These are phyloP conservation scores for Erodium moschatum DNA, from an alignment of 441 rosid species.

Conservation along the genomic window DNA sequence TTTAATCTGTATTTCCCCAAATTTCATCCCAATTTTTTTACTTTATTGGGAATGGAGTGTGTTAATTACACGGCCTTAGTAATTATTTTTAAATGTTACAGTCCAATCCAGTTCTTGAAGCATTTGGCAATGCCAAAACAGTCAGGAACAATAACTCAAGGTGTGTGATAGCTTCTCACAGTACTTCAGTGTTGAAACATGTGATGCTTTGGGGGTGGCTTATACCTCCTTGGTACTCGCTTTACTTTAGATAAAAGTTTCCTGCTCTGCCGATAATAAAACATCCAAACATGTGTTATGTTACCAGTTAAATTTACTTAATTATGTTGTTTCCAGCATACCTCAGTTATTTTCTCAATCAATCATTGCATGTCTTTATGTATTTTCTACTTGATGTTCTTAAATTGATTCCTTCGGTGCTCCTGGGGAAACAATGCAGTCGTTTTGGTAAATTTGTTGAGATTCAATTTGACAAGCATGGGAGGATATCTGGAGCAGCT, in stretches of 20 bases:
- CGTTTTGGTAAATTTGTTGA: conserved; percentile 99
- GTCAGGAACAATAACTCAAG: conserved; percentile 97
- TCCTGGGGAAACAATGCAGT: conserved; percentile 45
- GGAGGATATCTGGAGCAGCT: conserved; percentile 99
- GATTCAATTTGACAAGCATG: conserved; percentile 93
- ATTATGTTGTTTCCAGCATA: not conserved
- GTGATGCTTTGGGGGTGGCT: not conserved
- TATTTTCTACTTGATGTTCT: conserved; percentile 16
- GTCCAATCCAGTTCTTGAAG: conserved; percentile 99
- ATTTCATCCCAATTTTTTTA: not conserved
- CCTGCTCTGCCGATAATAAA: too few relatives aligned
- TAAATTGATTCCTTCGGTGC: not conserved
- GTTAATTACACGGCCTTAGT: not conserved
- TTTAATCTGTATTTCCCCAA: not conserved
- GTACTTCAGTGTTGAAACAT: conserved; percentile 1
- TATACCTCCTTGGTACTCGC: too few relatives aligned
- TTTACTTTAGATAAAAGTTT: too few relatives aligned
- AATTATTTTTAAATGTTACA: conserved; percentile 25
- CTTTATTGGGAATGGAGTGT: not conserved
- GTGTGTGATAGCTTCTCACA: conserved; percentile 30
- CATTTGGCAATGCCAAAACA: conserved; percentile 99
- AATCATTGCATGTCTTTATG: not conserved
- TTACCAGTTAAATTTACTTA: not conserved
- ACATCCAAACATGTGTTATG: not conserved
- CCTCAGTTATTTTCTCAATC: not conserved